A percentile compares a stretch with the other conserved stretches of the same genome.
Conservation (phyloP, 1,139 yeast genomes). For the Hyphopichia wangnamkhiaoensis region DNA sequence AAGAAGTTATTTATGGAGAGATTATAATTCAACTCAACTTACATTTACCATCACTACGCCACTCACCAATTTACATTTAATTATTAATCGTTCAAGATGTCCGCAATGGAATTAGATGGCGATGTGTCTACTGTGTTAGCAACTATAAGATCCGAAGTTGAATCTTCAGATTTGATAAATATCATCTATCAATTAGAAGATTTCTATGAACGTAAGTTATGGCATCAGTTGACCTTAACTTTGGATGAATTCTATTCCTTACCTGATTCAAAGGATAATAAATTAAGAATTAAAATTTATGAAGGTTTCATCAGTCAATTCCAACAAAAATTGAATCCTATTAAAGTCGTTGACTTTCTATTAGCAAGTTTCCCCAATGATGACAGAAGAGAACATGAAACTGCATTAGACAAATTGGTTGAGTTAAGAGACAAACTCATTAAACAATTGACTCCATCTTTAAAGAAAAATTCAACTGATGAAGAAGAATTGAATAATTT, state of each 20-base stretch:
- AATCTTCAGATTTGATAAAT: constrained; percentile 61
- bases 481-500: constrained; percentile 37
- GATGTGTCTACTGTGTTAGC: constrained; percentile 65
- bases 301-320: constrained; percentile 70
- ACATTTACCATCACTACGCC: neutral
- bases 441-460: constrained; percentile 17
- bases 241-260: constrained; percentile 60
- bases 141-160: constrained; percentile 68
- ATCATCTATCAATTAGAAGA: constrained; percentile 80
- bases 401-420: constrained; percentile 58
- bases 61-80: neutral
- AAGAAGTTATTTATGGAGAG: too few relatives aligned
- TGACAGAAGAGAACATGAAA: constrained; percentile 45
- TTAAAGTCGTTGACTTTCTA: constrained; percentile 76
- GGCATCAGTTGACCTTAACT: constrained; percentile 75
- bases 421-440: constrained; percentile 53
- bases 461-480: constrained; percentile 27
- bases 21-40: too few relatives aligned
- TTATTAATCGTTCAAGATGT: constrained; percentile 6
- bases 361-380: constrained; percentile 44
- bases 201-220: constrained; percentile 77
- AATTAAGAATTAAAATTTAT: constrained; percentile 65
- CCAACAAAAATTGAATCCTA: constrained; percentile 71
- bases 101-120: constrained; percentile 43
- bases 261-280: constrained; percentile 47